Percentiles rank a stretch among this genome's conserved stretches.
These are phyloP conservation scores for Dalbergia cochinchinensis DNA, from an alignment of 306 rosid species.

Conservation along the genomic window DNA sequence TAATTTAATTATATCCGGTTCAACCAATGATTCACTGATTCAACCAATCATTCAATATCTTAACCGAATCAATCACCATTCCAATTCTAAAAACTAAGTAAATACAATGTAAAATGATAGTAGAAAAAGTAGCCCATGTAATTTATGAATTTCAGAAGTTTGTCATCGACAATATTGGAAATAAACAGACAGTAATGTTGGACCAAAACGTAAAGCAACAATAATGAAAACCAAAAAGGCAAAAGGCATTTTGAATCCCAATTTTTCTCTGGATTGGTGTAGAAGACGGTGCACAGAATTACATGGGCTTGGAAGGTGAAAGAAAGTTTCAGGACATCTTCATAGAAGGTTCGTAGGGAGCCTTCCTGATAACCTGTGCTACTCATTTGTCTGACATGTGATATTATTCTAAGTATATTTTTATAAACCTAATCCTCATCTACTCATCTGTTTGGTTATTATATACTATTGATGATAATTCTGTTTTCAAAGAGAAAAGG, in stretches of 20 bases:
- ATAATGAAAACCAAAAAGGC: neutral
- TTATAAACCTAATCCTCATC: neutral
- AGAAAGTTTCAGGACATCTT: neutral
- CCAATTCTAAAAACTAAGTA: too few species aligned
- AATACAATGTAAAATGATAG: neutral
- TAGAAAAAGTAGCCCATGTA: neutral
- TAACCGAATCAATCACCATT: too few species aligned
- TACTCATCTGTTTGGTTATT: too few species aligned
- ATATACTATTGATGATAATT: too few species aligned
- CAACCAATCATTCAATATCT: too few species aligned
- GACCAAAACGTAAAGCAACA: neutral
- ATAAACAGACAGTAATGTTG: neutral
- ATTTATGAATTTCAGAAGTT: neutral
- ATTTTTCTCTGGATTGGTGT: neutral
- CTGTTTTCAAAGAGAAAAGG: too few species aligned
- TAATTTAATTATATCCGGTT: too few species aligned
- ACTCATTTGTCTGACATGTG: too few species aligned
- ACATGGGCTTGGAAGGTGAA: slow-evolving; percentile 11
- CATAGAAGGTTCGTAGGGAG: neutral
- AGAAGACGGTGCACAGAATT: slow-evolving; percentile 7
- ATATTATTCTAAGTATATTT: neutral
- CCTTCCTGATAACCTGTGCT: too few species aligned
- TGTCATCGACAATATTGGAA: neutral
- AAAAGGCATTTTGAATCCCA: slow-evolving; percentile 9
- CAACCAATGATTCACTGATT: too few species aligned